phyloP scores from a whole-genome alignment of 2,329 filamentous ascomycete species.

The Pseudopithomyces maydicus region DNA sequence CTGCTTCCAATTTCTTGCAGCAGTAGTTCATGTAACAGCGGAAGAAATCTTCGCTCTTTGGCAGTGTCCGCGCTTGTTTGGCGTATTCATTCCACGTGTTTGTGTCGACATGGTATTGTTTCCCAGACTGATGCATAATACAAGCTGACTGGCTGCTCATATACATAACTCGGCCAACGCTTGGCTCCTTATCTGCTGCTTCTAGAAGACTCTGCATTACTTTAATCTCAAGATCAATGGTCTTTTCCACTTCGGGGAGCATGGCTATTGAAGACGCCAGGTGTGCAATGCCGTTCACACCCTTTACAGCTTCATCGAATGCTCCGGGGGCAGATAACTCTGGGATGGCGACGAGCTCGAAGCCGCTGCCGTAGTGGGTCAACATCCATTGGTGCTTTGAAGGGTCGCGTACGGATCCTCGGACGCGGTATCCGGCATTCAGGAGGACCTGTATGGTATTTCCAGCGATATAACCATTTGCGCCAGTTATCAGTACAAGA shows the following conservation, averaged over 20 bases:
- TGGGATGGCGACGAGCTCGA: slow-evolving; percentile 48
- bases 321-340: slow-evolving; percentile 40
- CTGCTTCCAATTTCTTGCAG: slow-evolving; percentile 49
- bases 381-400: slow-evolving; percentile 18
- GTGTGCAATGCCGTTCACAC: too few relatives aligned
- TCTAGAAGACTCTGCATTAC: too few relatives aligned
- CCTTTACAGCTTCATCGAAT: too few relatives aligned
- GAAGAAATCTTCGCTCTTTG: slow-evolving; percentile 20
- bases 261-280: too few relatives aligned
- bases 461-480: too few relatives aligned
- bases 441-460: slow-evolving; percentile 51
- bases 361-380: slow-evolving; percentile 25
- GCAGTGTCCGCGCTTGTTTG: too few relatives aligned
- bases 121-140: slow-evolving; percentile 32
- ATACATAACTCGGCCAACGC: slow-evolving; percentile 48
- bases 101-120: slow-evolving; percentile 12
- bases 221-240: too few relatives aligned
- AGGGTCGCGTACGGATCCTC: slow-evolving; percentile 51
- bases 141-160: slow-evolving; percentile 47
- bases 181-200: slow-evolving; percentile 43
- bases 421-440: slow-evolving; percentile 49
- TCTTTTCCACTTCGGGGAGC: too few relatives aligned
- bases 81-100: too few relatives aligned
- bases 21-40: slow-evolving; percentile 41
- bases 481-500: too few relatives aligned